Conservation (phyloP, 129 eudicot genomes). For the Saposhnikovia divaricata region DNA sequence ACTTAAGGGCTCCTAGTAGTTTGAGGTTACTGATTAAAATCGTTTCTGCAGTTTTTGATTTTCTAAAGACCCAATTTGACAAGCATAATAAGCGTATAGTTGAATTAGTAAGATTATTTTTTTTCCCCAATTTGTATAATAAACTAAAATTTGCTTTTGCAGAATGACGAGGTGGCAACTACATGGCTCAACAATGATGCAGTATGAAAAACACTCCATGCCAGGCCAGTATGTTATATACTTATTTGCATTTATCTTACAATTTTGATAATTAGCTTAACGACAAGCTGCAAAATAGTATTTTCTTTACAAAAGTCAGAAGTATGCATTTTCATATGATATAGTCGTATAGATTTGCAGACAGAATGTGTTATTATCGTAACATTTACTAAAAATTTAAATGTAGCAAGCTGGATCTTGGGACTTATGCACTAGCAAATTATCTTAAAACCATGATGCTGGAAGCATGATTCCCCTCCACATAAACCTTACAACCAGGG, state of each 20-base stretch:
- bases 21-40: no score
- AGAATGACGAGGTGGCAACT: conserved; percentile 42
- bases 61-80: no score
- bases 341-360: neutral
- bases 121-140: no score
- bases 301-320: neutral
- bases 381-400: neutral
- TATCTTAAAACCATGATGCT: conserved; percentile 25
- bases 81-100: no score
- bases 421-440: conserved; percentile 18
- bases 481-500: conserved; percentile 38
- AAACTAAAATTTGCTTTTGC: conserved; percentile 18
- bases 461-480: conserved; percentile 59
- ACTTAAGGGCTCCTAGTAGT: no score
- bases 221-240: conserved; percentile 23
- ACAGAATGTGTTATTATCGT: neutral
- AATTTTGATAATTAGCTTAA: neutral
- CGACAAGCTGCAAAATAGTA: neutral
- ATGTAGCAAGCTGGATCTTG: conserved; percentile 30
- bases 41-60: no score
- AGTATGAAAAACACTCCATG: conserved; percentile 43
- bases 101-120: no score
- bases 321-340: neutral
- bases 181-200: conserved; percentile 37
- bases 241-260: neutral